Percentiles rank a stretch among this genome's conserved stretches.
These are phyloP conservation scores for Grigorovia jiainica DNA, from an alignment of 805 yeast genomes.

Conservation along the genomic window DNA sequence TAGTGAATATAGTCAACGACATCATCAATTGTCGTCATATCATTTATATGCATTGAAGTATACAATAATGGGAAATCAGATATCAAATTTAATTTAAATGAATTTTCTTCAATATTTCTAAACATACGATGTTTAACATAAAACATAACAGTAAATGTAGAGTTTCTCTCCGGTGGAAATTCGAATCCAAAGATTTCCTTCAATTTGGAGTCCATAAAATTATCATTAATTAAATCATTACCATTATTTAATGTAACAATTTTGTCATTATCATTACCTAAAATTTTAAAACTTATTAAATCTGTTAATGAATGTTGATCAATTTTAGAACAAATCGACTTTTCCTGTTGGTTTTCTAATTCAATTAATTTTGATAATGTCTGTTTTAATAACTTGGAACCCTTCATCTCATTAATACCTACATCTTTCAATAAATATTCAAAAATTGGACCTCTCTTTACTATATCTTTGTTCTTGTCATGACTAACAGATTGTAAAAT, in stretches of 20 bases:
- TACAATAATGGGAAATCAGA: slow-evolving; percentile 17
- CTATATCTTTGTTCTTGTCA: slow-evolving; percentile 10
- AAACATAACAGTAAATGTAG: slow-evolving; percentile 25
- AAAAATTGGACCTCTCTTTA: too few relatives aligned
- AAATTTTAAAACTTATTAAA: slow-evolving; percentile 15
- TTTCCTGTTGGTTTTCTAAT: slow-evolving; percentile 10
- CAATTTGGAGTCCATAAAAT: slow-evolving; percentile 17
- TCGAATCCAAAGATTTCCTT: slow-evolving; percentile 27
- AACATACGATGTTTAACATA: slow-evolving; percentile 15
- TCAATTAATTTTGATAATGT: slow-evolving; percentile 12
- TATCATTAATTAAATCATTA: slow-evolving; percentile 6
- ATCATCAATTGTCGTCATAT: slow-evolving; percentile 19
- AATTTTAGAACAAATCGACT: slow-evolving; percentile 8
- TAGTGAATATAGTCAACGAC: slow-evolving; percentile 22
- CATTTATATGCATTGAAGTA: slow-evolving; percentile 15
- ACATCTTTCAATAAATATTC: too few relatives aligned
- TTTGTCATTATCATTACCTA: slow-evolving; percentile 13
- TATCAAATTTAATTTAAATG: slow-evolving; percentile 4
- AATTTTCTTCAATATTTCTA: background rate
- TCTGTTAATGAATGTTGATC: slow-evolving; percentile 12
- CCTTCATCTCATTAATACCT: slow-evolving; percentile 7
- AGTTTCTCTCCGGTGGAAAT: slow-evolving; percentile 25
- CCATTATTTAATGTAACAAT: slow-evolving; percentile 8
- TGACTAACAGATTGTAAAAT: slow-evolving; percentile 8
- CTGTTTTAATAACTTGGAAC: slow-evolving; percentile 11